Conservation (phyloP, 495 filamentous ascomycete genomes). For the Xylaria bambusicola region DNA sequence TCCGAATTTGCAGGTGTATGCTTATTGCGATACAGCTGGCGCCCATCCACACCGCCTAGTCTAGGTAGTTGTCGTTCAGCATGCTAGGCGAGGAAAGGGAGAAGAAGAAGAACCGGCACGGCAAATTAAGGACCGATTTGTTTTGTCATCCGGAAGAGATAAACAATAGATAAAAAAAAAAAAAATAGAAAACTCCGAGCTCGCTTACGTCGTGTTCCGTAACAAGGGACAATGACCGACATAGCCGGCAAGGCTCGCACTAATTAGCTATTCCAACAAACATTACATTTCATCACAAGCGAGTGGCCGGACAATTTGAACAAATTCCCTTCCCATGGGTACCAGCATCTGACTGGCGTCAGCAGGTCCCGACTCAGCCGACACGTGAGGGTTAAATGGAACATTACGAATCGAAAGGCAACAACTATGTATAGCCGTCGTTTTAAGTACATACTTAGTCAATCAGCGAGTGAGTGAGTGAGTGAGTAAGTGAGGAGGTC, state of each 20-base stretch:
- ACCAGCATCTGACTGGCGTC: conserved; percentile 3
- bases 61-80: conserved; percentile 8
- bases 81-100: not conserved
- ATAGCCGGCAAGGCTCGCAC: not conserved
- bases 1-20: conserved; percentile 3
- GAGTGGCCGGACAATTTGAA: not conserved
- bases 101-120: not conserved
- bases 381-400: not conserved
- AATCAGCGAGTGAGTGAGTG: too few species aligned
- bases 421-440: conserved; percentile 11
- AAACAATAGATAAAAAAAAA: too few species aligned
- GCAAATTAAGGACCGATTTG: not conserved
- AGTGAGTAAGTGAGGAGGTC: too few species aligned
- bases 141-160: too few species aligned
- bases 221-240: too few species aligned
- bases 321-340: not conserved
- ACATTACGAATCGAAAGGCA: not conserved
- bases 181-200: too few species aligned
- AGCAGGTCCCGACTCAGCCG: not conserved
- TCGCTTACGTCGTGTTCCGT: too few species aligned
- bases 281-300: too few species aligned
- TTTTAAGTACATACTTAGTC: not conserved
- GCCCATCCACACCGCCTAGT: too few species aligned
- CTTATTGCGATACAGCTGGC: not conserved
- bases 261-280: not conserved